These are phyloP conservation scores for Penicillium egyptiacum DNA, from an alignment of 495 filamentous ascomycete species.

Conservation along the genomic window DNA sequence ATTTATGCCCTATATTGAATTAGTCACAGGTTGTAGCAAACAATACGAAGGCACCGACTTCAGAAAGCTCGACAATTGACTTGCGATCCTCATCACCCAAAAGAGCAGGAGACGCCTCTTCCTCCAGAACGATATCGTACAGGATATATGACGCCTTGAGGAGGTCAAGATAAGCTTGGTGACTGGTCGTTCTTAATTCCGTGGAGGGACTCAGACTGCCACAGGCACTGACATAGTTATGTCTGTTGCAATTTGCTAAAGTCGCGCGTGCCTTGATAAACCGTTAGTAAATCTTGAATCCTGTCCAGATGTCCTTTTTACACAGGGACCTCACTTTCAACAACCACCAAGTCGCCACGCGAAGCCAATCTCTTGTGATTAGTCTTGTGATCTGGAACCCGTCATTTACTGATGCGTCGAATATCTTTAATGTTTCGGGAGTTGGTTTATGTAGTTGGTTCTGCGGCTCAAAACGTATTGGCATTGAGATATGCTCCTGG, in stretches of 20 bases:
- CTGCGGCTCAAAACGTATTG: conserved; percentile 35
- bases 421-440: conserved; percentile 23
- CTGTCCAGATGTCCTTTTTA: neutral
- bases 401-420: conserved; percentile 25
- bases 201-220: conserved; percentile 31
- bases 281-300: neutral
- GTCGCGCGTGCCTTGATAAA: conserved; percentile 23
- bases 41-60: conserved; percentile 22
- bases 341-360: conserved; percentile 47
- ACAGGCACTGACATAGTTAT: conserved; percentile 24
- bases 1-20: conserved; percentile 32
- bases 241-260: conserved; percentile 29
- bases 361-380: conserved; percentile 39
- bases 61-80: conserved; percentile 40
- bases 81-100: conserved; percentile 42
- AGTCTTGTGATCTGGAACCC: conserved; percentile 30
- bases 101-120: conserved; percentile 25
- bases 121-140: conserved; percentile 37
- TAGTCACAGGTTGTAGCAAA: neutral
- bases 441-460: conserved; percentile 32
- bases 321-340: conserved; percentile 33
- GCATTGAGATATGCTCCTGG: conserved; percentile 31
- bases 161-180: conserved; percentile 44
- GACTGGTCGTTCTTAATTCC: conserved; percentile 23
- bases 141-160: conserved; percentile 47